Percentiles rank a stretch among this genome's conserved stretches.
Conservation (phyloP, 257 asterid species). For the Fraxinus cuspidata region DNA sequence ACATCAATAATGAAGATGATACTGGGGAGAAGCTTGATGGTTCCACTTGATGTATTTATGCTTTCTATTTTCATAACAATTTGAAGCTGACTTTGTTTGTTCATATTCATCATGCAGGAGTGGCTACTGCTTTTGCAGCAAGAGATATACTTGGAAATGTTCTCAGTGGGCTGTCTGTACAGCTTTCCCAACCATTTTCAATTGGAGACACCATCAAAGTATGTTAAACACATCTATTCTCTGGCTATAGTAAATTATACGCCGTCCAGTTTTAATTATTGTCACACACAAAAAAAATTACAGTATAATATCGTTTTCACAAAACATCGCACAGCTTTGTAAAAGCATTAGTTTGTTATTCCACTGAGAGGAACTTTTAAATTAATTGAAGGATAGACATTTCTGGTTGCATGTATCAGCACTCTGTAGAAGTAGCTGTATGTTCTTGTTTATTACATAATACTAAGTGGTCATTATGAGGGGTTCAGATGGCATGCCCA, state of each 20-base stretch:
- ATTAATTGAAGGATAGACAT: background rate
- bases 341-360: background rate
- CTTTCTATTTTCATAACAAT: background rate
- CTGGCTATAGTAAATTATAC: background rate
- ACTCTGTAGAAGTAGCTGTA: background rate
- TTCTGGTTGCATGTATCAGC: background rate
- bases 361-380: background rate
- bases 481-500: background rate
- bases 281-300: background rate
- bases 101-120: constrained; percentile 57
- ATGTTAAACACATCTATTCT: constrained; percentile 25
- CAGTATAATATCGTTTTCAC: background rate
- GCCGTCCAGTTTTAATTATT: background rate
- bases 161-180: constrained; percentile 82
- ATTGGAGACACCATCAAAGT: constrained; percentile 89
- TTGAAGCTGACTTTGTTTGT: constrained; percentile 21
- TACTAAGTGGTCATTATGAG: background rate
- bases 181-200: constrained; percentile 76
- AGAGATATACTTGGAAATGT: constrained; percentile 89
- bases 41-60: constrained; percentile 1
- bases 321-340: background rate
- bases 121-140: constrained; percentile 98
- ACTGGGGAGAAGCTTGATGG: background rate
- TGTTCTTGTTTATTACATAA: background rate
- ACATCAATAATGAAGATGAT: background rate